A percentile compares a stretch with the other conserved stretches of the same genome.
Conservation (phyloP, 495 filamentous ascomycete species). For the Penicillium canariense region DNA sequence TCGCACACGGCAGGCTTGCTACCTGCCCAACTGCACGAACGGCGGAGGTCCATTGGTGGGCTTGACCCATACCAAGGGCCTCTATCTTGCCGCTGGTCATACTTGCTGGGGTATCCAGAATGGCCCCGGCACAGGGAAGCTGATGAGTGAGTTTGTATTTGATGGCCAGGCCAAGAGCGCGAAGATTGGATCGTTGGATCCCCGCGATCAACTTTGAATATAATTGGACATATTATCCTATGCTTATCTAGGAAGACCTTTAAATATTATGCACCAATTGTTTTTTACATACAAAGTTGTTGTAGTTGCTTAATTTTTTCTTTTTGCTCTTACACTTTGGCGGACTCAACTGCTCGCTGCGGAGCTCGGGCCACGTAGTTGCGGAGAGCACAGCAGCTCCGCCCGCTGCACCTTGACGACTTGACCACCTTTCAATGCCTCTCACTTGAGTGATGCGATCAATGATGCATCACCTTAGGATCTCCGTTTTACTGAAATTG, state of each 20-base stretch:
- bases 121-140: constrained; percentile 83
- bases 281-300: neutral
- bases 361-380: constrained; percentile 43
- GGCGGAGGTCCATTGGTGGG: constrained; percentile 77
- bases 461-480: constrained; percentile 35
- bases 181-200: constrained; percentile 67
- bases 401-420: constrained; percentile 14
- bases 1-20: constrained; percentile 85
- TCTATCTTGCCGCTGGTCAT: constrained; percentile 86
- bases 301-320: neutral
- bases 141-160: constrained; percentile 83
- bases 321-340: neutral
- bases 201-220: constrained; percentile 50
- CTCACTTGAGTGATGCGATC: constrained; percentile 25
- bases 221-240: neutral
- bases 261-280: too few species aligned
- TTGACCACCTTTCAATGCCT: constrained; percentile 16
- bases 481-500: constrained; percentile 28
- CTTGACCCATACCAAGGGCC: constrained; percentile 66
- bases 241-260: neutral
- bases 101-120: constrained; percentile 99
- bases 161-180: constrained; percentile 78
- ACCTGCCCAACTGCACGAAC: constrained; percentile 71
- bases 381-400: constrained; percentile 35
- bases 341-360: neutral